phyloP scores from a whole-genome alignment of 2,329 filamentous ascomycete genomes.

The Aspergillus cejpii region DNA sequence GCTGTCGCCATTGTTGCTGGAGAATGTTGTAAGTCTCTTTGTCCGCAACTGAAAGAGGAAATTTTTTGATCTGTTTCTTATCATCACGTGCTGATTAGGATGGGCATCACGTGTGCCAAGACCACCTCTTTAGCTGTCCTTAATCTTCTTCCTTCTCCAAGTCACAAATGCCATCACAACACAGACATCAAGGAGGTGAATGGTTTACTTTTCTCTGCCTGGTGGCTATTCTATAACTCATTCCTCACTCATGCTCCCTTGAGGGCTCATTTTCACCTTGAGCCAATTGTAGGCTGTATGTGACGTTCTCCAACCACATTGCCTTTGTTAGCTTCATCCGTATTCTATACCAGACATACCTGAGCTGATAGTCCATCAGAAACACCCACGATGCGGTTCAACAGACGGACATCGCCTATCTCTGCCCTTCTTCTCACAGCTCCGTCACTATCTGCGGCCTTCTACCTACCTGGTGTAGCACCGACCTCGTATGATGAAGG shows the following conservation, averaged over 20 bases:
- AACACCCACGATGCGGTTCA: conserved; percentile 33
- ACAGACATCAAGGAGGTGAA: neutral
- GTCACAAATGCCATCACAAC: too few relatives aligned
- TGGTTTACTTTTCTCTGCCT: neutral
- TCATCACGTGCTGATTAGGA: conserved; percentile 19
- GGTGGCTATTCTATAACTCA: neutral
- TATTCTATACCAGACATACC: conserved; percentile 2
- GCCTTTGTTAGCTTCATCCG: neutral
- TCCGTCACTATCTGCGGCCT: conserved; percentile 53
- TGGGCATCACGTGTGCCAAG: conserved; percentile 15
- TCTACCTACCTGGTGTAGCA: conserved; percentile 94
- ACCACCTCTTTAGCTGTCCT: conserved; percentile 12
- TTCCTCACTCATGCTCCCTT: conserved; percentile 10
- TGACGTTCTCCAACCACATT: neutral
- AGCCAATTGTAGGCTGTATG: conserved; percentile 19
- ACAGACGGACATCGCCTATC: conserved; percentile 26
- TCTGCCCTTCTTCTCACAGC: conserved; percentile 27
- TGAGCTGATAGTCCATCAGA: conserved; percentile 15
- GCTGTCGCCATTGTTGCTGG: conserved; percentile 22
- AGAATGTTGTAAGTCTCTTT: neutral
- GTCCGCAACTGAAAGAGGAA: conserved; percentile 9
- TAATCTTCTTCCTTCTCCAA: too few relatives aligned
- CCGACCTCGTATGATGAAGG: conserved; percentile 82
- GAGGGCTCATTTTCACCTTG: conserved; percentile 6
- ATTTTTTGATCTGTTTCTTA: conserved; percentile 17